Conservation (phyloP, 1,284 basidiomycete genomes). For the Papiliotrema nemorosa region DNA sequence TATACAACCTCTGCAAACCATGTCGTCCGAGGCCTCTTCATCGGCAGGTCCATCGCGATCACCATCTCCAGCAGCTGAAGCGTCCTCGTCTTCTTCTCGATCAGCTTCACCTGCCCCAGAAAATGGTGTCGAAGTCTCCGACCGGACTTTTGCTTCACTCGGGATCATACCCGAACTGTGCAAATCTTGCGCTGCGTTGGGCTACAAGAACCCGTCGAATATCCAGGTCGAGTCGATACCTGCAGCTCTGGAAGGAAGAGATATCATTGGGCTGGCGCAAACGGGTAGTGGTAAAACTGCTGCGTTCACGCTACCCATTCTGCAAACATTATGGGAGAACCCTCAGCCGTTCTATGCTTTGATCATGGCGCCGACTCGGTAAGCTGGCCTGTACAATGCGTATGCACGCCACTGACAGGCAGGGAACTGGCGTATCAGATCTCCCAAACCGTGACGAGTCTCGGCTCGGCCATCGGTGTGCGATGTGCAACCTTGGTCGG, state of each 20-base stretch:
- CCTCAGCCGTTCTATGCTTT: constrained; percentile 92
- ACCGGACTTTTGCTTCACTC: constrained; percentile 57
- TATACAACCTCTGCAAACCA: no score
- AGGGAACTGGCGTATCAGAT: constrained; percentile 98
- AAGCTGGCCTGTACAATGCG: constrained; percentile 10
- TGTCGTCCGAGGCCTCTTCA: constrained; percentile 19
- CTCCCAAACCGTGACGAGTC: constrained; percentile 87
- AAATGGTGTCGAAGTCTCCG: constrained; percentile 13
- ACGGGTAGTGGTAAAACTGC: constrained; percentile 98
- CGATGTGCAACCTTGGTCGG: constrained; percentile 89
- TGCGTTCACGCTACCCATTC: constrained; percentile 91
- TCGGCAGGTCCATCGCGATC: constrained; percentile 23
- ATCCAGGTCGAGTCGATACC: constrained; percentile 91
- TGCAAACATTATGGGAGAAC: constrained; percentile 95
- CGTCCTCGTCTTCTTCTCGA: constrained; percentile 6
- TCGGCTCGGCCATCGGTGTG: constrained; percentile 92
- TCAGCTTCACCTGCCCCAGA: constrained; percentile 15
- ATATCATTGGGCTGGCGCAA: constrained; percentile 96
- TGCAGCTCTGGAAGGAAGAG: constrained; percentile 80
- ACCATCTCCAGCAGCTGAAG: background rate
- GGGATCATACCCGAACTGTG: constrained; percentile 88
- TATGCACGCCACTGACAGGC: background rate
- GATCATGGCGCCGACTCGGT: constrained; percentile 86
- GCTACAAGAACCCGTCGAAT: constrained; percentile 83
- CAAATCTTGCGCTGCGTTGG: constrained; percentile 75